Conservation (phyloP, 2,329 filamentous ascomycete species). For the Pyrenophora teres region DNA sequence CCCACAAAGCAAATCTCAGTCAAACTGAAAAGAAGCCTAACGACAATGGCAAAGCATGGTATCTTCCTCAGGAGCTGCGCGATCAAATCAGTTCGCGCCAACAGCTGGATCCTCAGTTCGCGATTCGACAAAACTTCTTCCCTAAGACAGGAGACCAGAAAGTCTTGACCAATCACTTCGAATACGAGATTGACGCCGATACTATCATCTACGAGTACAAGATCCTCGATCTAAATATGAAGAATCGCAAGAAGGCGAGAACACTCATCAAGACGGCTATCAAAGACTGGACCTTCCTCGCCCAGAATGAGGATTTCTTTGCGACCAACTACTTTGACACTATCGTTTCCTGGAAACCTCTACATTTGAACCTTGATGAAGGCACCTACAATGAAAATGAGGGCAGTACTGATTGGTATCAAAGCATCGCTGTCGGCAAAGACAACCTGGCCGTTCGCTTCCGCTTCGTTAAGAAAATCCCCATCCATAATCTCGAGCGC, state of each 20-base stretch:
- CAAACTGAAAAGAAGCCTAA: too few relatives aligned
- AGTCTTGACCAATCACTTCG: slow-evolving; percentile 20
- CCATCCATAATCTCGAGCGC: neutral
- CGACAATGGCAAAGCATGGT: too few relatives aligned
- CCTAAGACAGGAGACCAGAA: neutral
- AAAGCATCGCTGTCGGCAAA: neutral
- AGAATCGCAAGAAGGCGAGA: neutral
- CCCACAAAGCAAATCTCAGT: too few relatives aligned
- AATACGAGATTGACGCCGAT: neutral
- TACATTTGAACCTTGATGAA: slow-evolving; percentile 1
- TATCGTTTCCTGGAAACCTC: slow-evolving; percentile 13
- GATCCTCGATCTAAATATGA: neutral
- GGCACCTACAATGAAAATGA: neutral
- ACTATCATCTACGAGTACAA: slow-evolving; percentile 5
- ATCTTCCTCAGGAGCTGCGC: too few relatives aligned
- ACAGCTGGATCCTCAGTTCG: too few relatives aligned
- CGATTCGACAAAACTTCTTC: too few relatives aligned
- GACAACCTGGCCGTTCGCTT: too few relatives aligned
- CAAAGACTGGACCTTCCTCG: neutral
- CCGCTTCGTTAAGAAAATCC: neutral
- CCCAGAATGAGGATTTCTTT: slow-evolving; percentile 1
- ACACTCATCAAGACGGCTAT: neutral
- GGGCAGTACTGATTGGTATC: neutral
- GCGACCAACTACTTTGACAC: slow-evolving; percentile 7
- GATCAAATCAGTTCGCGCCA: too few relatives aligned